Percentiles rank a stretch among this genome's conserved stretches.
Conservation (phyloP, 441 rosid species). For the Erodium trifolium region DNA sequence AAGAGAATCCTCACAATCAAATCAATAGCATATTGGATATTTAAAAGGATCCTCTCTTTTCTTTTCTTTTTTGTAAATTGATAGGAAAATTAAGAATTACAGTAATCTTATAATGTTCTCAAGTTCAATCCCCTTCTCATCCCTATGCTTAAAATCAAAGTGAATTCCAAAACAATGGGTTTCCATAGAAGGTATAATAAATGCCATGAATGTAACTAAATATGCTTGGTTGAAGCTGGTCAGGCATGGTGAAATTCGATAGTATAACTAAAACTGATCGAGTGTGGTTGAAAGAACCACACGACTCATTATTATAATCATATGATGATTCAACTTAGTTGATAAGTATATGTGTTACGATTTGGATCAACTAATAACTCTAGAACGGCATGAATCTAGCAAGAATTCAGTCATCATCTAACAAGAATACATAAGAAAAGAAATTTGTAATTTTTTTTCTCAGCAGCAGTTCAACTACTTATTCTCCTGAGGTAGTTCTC, state of each 20-base stretch:
- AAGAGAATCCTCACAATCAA: not conserved
- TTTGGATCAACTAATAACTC: not conserved
- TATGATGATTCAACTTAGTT: not conserved
- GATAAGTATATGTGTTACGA: not conserved
- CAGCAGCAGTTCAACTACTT: not conserved
- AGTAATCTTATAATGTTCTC: not conserved
- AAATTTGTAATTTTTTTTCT: not conserved
- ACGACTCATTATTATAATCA: not conserved
- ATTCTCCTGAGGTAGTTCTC: not conserved
- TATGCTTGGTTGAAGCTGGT: too few species aligned
- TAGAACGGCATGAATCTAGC: constrained; percentile 4
- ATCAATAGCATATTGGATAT: constrained; percentile 2
- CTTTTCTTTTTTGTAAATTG: too few species aligned
- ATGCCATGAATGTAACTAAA: too few species aligned
- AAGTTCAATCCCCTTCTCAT: constrained; percentile 7
- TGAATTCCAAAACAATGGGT: not conserved
- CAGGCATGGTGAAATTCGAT: not conserved
- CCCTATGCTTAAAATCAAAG: not conserved
- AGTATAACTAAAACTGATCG: not conserved
- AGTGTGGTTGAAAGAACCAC: not conserved
- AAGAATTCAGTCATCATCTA: not conserved
- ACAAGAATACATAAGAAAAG: not conserved
- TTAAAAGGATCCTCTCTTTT: not conserved
- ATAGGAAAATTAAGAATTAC: not conserved
- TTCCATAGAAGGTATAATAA: not conserved